Evolutionary conservation across 1,284 basidiomycete species (phyloP), one percentile per base, ranked within the genome.

Genomic region (Xerocomus cyaneibrunnescens): DNA sequence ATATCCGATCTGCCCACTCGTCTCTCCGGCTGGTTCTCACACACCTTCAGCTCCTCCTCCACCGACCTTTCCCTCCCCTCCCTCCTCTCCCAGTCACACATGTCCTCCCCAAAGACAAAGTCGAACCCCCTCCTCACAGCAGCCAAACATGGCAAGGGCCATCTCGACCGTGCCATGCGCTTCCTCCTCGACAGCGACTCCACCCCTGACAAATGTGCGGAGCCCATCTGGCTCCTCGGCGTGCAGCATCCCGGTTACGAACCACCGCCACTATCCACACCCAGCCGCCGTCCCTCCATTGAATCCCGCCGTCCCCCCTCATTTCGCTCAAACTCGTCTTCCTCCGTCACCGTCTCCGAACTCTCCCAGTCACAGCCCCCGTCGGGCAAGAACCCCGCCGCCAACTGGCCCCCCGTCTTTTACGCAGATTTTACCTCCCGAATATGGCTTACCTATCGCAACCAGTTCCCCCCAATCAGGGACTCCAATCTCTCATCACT

Each of bases 391-490:
- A 59, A 82, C 55, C 76, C 77, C 2, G 72, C 73, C 3, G 74
- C 76, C 17, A 67, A 81, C 52, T 92, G 90, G 89, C 89, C 92
- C 0, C 79, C 84, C 3, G 77, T 81, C 46, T 97, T 97, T 68
- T 93, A 94, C 65, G 76, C 83, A n/a, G 94, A 97, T 71, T 97
- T 95, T 69, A 85, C 85, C 1, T 91, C 90, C 0, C 78, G 89
- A 9, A 78, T 97, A 53, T 96, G 93, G 89, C 79, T 94, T 48
- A 96, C 94, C 0, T 98, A 97, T 71, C 87, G 94, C n/a, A 86
- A 84, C 2, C 88, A 94, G 48, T 96, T 95, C 59, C 74, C 83
- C 1, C 86, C 92, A 1, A 94, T 97, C 58, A 77, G 85, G 22
- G 86, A 92, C 57, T 81, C 77, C 10, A 76, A 79, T 13, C 74